These are phyloP conservation scores for Acacia pycnantha DNA, from an alignment of 331 rosid species.

Conservation along the genomic window DNA sequence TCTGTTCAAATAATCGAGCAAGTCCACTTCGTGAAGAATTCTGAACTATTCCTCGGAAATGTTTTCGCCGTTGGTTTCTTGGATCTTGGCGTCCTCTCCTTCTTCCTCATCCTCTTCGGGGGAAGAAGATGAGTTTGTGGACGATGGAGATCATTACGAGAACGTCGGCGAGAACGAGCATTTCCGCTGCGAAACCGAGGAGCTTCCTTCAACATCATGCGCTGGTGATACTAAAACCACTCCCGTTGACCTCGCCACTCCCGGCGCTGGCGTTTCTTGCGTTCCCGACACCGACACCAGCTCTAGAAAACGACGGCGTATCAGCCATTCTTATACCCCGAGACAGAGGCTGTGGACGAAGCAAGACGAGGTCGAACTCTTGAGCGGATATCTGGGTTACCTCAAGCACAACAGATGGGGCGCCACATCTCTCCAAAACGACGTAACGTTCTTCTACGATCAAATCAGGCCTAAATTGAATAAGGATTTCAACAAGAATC, in stretches of 20 bases:
- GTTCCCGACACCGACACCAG: constrained; percentile 4
- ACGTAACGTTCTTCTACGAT: constrained; percentile 71
- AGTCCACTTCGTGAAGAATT: not conserved
- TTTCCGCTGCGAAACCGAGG: not conserved
- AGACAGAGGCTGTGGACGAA: constrained; percentile 88
- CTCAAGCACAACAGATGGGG: constrained; percentile 29
- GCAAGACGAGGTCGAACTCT: constrained; percentile 75
- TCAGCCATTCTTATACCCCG: constrained; percentile 11
- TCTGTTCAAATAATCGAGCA: constrained; percentile 16
- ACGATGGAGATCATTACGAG: constrained; percentile 27
- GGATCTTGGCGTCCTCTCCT: constrained; percentile 41
- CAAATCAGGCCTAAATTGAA: constrained; percentile 71
- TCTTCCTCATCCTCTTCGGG: constrained; percentile 38
- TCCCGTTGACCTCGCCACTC: constrained; percentile 17
- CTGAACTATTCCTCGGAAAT: constrained; percentile 27
- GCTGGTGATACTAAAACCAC: constrained; percentile 26
- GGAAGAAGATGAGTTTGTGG: constrained; percentile 1
- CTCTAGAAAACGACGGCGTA: constrained; percentile 16
- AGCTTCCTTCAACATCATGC: constrained; percentile 35
- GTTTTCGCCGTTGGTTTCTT: constrained; percentile 48
- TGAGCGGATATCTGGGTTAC: constrained; percentile 73
- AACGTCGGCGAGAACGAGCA: constrained; percentile 25
- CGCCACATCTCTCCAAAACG: constrained; percentile 46
- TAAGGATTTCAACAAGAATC: constrained; percentile 63
- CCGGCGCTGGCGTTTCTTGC: not conserved